phyloP scores from a whole-genome alignment of 2,329 filamentous ascomycete genomes.

The Lachnellula willkommii region DNA sequence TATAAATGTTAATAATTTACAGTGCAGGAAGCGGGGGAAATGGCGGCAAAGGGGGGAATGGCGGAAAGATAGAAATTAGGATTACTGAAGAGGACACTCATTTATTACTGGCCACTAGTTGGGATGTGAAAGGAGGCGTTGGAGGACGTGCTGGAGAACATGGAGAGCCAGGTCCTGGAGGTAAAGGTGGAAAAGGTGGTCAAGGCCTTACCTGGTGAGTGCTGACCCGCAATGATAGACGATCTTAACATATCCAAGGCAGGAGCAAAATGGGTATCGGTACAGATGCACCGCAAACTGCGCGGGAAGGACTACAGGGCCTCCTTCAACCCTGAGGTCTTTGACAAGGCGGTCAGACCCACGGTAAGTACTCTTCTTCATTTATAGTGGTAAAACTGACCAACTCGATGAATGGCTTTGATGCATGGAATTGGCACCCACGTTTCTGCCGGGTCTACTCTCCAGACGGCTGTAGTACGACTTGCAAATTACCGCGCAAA shows the following conservation, averaged over 20 bases:
- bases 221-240: neutral
- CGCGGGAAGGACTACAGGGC: slow-evolving; percentile 1
- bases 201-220: slow-evolving; percentile 9
- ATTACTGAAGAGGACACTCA: slow-evolving; percentile 11
- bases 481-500: slow-evolving; percentile 3
- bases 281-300: slow-evolving; percentile 7
- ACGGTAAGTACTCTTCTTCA: neutral
- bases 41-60: slow-evolving; percentile 9
- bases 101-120: slow-evolving; percentile 8
- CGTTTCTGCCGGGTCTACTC: neutral
- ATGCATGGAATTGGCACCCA: neutral
- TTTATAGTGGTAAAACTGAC: no score
- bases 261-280: slow-evolving; percentile 7
- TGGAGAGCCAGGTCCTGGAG: slow-evolving; percentile 8
- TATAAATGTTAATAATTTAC: neutral
- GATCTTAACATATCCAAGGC: slow-evolving; percentile 1
- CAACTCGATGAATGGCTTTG: neutral
- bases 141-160: slow-evolving; percentile 7
- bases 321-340: neutral
- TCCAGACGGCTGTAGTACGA: slow-evolving; percentile 1
- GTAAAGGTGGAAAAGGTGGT: slow-evolving; percentile 10
- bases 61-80: slow-evolving; percentile 5
- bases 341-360: slow-evolving; percentile 1
- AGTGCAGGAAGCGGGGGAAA: slow-evolving; percentile 9
- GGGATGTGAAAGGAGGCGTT: slow-evolving; percentile 9